Base-by-base conservation (phyloP, 2,329 filamentous ascomycete species). In the Sarocladium strictum region DNA sequence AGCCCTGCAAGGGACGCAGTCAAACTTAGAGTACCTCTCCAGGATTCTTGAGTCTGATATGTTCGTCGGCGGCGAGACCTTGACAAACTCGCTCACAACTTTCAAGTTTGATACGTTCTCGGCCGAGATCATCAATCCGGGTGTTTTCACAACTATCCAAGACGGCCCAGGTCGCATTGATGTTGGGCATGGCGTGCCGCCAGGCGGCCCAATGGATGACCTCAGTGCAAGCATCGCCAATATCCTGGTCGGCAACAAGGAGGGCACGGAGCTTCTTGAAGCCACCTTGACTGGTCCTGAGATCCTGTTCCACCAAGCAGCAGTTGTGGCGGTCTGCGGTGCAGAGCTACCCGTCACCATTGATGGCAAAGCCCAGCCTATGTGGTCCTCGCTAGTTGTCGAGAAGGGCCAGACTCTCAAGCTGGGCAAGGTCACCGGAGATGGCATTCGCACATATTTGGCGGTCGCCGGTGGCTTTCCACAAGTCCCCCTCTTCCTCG, bases 261-360 rank as follows among this genome's bases (percentile, higher is more conserved):
- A 70, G 1, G 73, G 71, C 0, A 73, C 67, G 3, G 83, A 84
- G 62, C 74, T 72, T 0, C 65, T 87, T 0, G 83, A 87, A 59
- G 80, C 85, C 24, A 85, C 83, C 0, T 60, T 85, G 15, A 76
- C 72, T 14, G 83, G 83, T 0, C 83, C 83, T 0, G 80, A 83
- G 29, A 63, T 86, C 19, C 68, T 69, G 0, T 86, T 86, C 59
- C 64, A 80, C 3, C 72, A 72, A 2, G 67, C 76, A 14, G 81
- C 81, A 1, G 66, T 83, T 1, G 70, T 85, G 7, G 74, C 83
- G 2, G 59, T 86, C 12, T 81, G 79, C 40, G 83, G 83, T 45
- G 78, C 82, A 2, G 66, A 73, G 0, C 76, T 83, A 61, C 72
- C 77, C 6, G 72, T 73, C 1, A 73, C 66, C 2, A 63, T 86